phyloP scores from a whole-genome alignment of 2,329 filamentous ascomycete species.

The Anthostomella pinea region DNA sequence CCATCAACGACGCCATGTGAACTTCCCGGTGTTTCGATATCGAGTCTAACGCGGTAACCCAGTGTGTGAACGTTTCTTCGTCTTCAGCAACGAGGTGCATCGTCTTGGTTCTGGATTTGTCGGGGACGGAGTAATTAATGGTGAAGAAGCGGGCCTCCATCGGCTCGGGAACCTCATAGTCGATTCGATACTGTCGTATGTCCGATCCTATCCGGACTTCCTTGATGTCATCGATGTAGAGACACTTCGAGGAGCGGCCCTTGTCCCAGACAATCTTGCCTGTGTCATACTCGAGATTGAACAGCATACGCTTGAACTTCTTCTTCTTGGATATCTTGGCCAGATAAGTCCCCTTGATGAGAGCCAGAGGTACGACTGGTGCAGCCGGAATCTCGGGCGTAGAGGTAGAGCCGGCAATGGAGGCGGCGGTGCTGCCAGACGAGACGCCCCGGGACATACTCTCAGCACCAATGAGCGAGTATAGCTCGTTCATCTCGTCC shows the following conservation, averaged over 20 bases:
- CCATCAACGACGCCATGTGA: constrained; percentile 84
- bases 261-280: constrained; percentile 89
- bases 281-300: constrained; percentile 75
- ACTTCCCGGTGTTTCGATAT: constrained; percentile 85
- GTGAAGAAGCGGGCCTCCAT: constrained; percentile 80
- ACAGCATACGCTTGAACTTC: constrained; percentile 65
- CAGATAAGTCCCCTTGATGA: constrained; percentile 76
- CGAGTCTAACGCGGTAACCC: constrained; percentile 80
- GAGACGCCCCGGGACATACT: constrained; percentile 46
- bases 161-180: constrained; percentile 67
- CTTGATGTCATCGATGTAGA: constrained; percentile 94
- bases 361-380: constrained; percentile 71
- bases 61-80: constrained; percentile 67
- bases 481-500: constrained; percentile 48
- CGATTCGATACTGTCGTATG: constrained; percentile 83
- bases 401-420: constrained; percentile 41
- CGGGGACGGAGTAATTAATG: constrained; percentile 78
- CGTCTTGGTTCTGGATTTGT: constrained; percentile 78
- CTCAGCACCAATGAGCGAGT: constrained; percentile 41
- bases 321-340: constrained; percentile 84
- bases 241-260: constrained; percentile 72
- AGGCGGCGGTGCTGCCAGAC: constrained; percentile 45
- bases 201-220: constrained; percentile 83
- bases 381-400: constrained; percentile 47
- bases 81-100: constrained; percentile 84